Evolutionary conservation across 352 stramenopile species (phyloP).

Genomic region (Chrysophaeum taylorii): DNA sequence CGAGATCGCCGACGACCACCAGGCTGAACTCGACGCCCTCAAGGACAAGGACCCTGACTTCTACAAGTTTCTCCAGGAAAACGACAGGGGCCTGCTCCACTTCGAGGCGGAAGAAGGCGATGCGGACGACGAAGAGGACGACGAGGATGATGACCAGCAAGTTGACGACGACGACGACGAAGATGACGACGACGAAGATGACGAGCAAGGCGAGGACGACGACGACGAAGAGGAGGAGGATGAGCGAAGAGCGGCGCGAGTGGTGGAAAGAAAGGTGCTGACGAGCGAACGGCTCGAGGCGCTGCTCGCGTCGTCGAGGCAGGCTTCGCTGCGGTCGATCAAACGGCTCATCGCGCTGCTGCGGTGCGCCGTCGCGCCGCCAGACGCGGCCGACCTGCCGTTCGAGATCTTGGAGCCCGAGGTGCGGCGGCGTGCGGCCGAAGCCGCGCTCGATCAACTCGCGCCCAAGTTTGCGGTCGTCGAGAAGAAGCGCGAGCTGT

Average conservation of each 20-base stretch:
- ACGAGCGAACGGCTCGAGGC: neutral
- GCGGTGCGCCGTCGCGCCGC: neutral
- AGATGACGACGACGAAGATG: conserved; percentile 11
- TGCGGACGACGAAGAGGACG: neutral
- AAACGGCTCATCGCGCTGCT: neutral
- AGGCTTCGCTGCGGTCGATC: neutral
- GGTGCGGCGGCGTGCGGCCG: neutral
- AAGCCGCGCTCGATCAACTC: neutral
- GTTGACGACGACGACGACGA: conserved; percentile 3
- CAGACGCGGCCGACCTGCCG: neutral
- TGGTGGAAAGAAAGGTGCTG: neutral
- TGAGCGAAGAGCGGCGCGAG: neutral
- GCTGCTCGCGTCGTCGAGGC: neutral
- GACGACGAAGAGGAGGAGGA: neutral
- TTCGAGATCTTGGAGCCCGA: neutral
- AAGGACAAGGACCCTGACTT: conserved; percentile 36
- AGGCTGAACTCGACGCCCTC: conserved; percentile 28
- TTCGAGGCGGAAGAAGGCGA: conserved; percentile 19
- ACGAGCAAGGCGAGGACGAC: neutral
- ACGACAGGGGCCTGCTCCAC: conserved; percentile 23
- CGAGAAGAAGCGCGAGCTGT: no score
- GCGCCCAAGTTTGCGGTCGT: neutral
- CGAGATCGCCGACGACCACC: conserved; percentile 18
- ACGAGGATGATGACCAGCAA: conserved; percentile 14
- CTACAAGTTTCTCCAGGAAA: conserved; percentile 32